A percentile compares a stretch with the other conserved stretches of the same genome.
Evolutionary conservation across 1,139 yeast genomes (phyloP).

Genomic region (Yamadazyma friedrichii): DNA sequence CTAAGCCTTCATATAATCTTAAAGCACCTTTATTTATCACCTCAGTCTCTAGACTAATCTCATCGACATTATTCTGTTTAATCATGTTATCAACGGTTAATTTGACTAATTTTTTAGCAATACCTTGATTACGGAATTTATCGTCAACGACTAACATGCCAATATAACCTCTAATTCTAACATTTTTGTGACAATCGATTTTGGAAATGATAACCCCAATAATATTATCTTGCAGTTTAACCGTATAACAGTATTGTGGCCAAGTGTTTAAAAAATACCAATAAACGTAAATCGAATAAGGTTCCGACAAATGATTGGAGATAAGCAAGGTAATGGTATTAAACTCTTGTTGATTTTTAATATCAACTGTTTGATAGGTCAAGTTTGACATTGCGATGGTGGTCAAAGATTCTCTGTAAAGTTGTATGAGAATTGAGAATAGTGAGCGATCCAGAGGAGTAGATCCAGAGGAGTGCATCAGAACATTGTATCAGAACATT

Average conservation of each 20-base stretch:
- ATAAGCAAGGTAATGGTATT: constrained; percentile 31
- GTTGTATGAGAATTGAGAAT: neutral
- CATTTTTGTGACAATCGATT: constrained; percentile 73
- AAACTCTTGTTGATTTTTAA: constrained; percentile 22
- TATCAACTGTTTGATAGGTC: neutral
- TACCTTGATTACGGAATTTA: constrained; percentile 70
- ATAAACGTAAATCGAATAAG: constrained; percentile 48
- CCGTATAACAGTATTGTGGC: constrained; percentile 47
- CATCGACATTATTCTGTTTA: constrained; percentile 62
- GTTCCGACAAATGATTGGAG: constrained; percentile 41
- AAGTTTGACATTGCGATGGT: neutral
- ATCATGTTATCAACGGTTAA: constrained; percentile 68
- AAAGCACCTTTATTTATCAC: constrained; percentile 79
- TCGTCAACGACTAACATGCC: constrained; percentile 93
- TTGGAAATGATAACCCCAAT: constrained; percentile 87
- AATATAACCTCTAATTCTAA: constrained; percentile 79
- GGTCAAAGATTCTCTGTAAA: too few relatives aligned
- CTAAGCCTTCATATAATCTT: constrained; percentile 77
- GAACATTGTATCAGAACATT: too few relatives aligned
- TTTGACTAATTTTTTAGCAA: constrained; percentile 71
- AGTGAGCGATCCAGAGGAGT: too few relatives aligned
- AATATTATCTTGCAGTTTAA: constrained; percentile 22
- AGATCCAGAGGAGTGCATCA: too few relatives aligned
- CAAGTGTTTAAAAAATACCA: constrained; percentile 48
- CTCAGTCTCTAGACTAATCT: constrained; percentile 88